A percentile compares a stretch with the other conserved stretches of the same genome.
Evolutionary conservation across 768 basidiomycete genomes (phyloP).

Genomic region (Suillus clintonianus): DNA sequence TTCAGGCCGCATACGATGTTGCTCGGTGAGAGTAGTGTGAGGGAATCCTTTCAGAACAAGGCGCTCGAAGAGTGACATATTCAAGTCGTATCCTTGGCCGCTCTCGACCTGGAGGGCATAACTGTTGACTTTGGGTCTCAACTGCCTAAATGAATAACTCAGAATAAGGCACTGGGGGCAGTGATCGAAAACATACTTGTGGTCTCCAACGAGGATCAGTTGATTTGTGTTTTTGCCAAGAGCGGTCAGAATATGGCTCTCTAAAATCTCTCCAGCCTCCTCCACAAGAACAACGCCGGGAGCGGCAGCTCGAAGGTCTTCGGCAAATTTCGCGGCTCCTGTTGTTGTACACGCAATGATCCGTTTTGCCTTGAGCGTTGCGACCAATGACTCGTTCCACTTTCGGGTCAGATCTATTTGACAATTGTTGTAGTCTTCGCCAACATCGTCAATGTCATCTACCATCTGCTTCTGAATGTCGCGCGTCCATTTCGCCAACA

Average conservation of each 20-base stretch:
- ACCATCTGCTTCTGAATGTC: conserved; percentile 36
- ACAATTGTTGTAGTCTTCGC: conserved; percentile 38
- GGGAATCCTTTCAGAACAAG: conserved; percentile 58
- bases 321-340: conserved; percentile 57
- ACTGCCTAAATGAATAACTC: conserved; percentile 43
- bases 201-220: conserved; percentile 63
- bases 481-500: conserved; percentile 31
- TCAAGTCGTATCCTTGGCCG: conserved; percentile 61
- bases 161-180: background rate
- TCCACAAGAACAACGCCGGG: conserved; percentile 59
- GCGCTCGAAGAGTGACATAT: conserved; percentile 63
- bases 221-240: conserved; percentile 46
- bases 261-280: conserved; percentile 67
- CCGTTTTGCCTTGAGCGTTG: conserved; percentile 41
- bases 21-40: conserved; percentile 49
- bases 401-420: conserved; percentile 33
- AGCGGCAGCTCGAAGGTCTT: conserved; percentile 42
- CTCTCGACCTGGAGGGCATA: conserved; percentile 63
- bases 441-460: conserved; percentile 26
- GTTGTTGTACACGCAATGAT: conserved; percentile 68
- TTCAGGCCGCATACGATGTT: conserved; percentile 70
- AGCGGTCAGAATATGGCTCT: conserved; percentile 60
- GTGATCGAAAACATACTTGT: conserved; percentile 47
- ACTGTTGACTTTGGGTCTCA: conserved; percentile 66
- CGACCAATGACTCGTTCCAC: conserved; percentile 31